These are phyloP conservation scores for Ogataea hybrid DNA, from an alignment of 1,139 yeast genomes.

Conservation along the genomic window DNA sequence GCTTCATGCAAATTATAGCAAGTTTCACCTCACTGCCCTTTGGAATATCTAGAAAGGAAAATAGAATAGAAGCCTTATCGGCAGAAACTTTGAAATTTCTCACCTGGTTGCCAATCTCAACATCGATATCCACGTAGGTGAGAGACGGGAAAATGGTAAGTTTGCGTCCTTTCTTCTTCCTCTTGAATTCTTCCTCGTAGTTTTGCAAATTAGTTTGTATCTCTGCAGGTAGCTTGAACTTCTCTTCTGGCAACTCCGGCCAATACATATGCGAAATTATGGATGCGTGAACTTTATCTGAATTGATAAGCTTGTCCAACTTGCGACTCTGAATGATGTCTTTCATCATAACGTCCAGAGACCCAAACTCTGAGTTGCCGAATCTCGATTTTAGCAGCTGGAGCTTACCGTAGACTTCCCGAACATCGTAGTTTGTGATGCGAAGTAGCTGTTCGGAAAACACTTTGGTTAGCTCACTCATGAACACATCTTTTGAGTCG, in stretches of 20 bases:
- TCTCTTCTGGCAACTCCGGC: conserved; percentile 45
- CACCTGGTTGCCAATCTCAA: conserved; percentile 48
- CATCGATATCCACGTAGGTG: conserved; percentile 61
- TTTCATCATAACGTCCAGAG: conserved; percentile 80
- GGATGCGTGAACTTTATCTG: conserved; percentile 35
- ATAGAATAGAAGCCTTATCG: conserved; percentile 65
- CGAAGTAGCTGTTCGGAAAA: conserved; percentile 63
- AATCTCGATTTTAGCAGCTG: conserved; percentile 61
- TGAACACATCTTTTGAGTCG: conserved; percentile 73
- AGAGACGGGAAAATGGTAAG: conserved; percentile 56
- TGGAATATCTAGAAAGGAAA: conserved; percentile 44
- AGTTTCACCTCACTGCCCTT: conserved; percentile 25
- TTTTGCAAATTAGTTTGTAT: conserved; percentile 39
- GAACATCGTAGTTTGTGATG: conserved; percentile 44
- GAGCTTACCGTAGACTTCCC: conserved; percentile 42
- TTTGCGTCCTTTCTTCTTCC: conserved; percentile 54
- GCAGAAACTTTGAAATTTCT: conserved; percentile 56
- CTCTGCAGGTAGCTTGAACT: conserved; percentile 45
- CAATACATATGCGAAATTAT: conserved; percentile 45
- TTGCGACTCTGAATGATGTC: conserved; percentile 61
- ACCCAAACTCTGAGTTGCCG: conserved; percentile 63
- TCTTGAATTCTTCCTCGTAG: conserved; percentile 41
- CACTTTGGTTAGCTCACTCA: conserved; percentile 64
- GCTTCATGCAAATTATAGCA: conserved; percentile 30
- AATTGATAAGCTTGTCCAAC: conserved; percentile 36